A percentile compares a stretch with the other conserved stretches of the same genome.
These are phyloP conservation scores for Boletus reticuloceps DNA, from an alignment of 768 basidiomycete genomes.

Conservation along the genomic window DNA sequence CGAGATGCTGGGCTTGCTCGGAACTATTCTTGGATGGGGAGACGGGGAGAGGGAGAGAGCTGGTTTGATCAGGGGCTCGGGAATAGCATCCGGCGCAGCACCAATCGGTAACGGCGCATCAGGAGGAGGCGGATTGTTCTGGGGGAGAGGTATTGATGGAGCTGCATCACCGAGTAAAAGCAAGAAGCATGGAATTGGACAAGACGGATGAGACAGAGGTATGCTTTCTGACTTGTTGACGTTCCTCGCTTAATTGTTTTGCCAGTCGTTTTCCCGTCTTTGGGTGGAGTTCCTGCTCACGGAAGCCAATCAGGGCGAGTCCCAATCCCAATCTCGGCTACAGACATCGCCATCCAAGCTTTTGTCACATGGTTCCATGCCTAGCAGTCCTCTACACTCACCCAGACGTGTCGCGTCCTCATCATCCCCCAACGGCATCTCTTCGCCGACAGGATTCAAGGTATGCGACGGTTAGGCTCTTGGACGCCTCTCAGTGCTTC, in stretches of 20 bases:
- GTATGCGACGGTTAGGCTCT: slow-evolving; percentile 37
- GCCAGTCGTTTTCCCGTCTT: slow-evolving; percentile 90
- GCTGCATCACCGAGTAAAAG: slow-evolving; percentile 28
- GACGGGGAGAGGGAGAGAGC: slow-evolving; percentile 91
- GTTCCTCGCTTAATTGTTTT: neutral
- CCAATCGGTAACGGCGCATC: slow-evolving; percentile 20
- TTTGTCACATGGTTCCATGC: slow-evolving; percentile 37
- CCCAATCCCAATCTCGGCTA: slow-evolving; percentile 17
- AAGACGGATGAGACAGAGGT: slow-evolving; percentile 88
- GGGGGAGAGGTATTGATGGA: slow-evolving; percentile 23
- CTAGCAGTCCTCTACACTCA: slow-evolving; percentile 33
- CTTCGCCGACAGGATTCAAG: slow-evolving; percentile 25
- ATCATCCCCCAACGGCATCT: neutral
- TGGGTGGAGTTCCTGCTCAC: slow-evolving; percentile 99
- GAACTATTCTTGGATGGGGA: slow-evolving; percentile 89
- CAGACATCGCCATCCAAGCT: slow-evolving; percentile 18
- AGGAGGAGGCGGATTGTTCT: slow-evolving; percentile 20
- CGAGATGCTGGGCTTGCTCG: slow-evolving; percentile 89
- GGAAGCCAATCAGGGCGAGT: slow-evolving; percentile 59
- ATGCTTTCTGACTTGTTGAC: neutral
- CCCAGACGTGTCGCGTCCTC: slow-evolving; percentile 16
- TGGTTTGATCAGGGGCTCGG: slow-evolving; percentile 40
- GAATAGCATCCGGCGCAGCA: slow-evolving; percentile 52
- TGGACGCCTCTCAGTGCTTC: slow-evolving; percentile 33
- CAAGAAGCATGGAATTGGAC: slow-evolving; percentile 56